Percentiles rank a stretch among this genome's conserved stretches.
These are phyloP conservation scores for Lactifluus rugatus DNA, from an alignment of 768 basidiomycete genomes.

Conservation along the genomic window DNA sequence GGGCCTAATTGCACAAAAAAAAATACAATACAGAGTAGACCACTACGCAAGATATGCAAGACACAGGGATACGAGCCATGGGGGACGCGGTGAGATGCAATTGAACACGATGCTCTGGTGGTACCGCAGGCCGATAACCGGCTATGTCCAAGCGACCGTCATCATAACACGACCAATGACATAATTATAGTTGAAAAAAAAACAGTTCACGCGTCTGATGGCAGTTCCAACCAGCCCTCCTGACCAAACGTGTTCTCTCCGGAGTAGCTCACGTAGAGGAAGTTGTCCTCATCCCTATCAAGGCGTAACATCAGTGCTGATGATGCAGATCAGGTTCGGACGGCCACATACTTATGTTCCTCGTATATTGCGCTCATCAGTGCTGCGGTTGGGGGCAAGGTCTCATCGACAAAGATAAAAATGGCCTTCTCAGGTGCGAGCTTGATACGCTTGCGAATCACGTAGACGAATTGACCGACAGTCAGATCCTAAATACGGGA, in stretches of 20 bases:
- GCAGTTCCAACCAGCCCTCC: constrained; percentile 18
- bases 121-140: neutral
- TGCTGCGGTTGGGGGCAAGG: constrained; percentile 94
- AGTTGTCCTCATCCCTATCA: constrained; percentile 95
- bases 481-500: constrained; percentile 65
- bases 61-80: constrained; percentile 7
- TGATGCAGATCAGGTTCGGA: neutral
- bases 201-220: constrained; percentile 16
- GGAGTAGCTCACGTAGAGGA: constrained; percentile 97
- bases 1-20: constrained; percentile 5
- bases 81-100: neutral
- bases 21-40: constrained; percentile 17
- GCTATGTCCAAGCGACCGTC: constrained; percentile 10
- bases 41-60: constrained; percentile 18
- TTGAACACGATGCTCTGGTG: neutral
- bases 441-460: constrained; percentile 99
- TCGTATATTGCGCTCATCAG: constrained; percentile 99
- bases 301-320: neutral
- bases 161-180: constrained; percentile 10
- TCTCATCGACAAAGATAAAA: constrained; percentile 99
- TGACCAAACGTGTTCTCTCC: constrained; percentile 93
- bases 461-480: constrained; percentile 98
- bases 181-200: constrained; percentile 12
- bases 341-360: constrained; percentile 78
- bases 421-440: constrained; percentile 99